Evolutionary conservation across 345 rosid genomes (phyloP).

Genomic region (Ceriops zippeliana): DNA sequence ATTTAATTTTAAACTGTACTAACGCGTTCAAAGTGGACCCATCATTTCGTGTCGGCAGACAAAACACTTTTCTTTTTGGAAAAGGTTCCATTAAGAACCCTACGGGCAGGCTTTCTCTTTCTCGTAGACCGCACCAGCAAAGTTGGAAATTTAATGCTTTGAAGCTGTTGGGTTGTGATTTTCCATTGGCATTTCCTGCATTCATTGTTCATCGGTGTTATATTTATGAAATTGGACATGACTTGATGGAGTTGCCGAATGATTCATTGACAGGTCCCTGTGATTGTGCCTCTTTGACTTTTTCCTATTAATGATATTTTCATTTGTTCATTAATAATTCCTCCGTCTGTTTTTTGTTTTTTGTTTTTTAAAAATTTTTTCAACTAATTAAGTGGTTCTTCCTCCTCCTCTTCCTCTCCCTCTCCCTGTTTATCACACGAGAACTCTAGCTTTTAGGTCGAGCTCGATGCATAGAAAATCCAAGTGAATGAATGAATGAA

Average conservation of each 20-base stretch:
- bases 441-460: neutral
- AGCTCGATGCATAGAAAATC: constrained; percentile 8
- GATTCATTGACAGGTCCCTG: no score
- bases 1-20: no score
- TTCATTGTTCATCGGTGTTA: neutral
- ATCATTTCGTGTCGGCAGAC: neutral
- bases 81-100: neutral
- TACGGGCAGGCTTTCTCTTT: neutral
- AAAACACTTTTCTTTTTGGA: neutral
- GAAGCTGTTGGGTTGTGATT: neutral
- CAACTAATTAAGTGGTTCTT: constrained; percentile 26
- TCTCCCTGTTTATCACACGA: constrained; percentile 33
- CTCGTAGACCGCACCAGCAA: neutral
- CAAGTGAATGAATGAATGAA: constrained; percentile 29
- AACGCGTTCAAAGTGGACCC: no score
- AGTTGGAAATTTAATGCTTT: constrained; percentile 10
- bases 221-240: no score
- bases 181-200: neutral
- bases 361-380: neutral
- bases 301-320: no score
- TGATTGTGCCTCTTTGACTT: no score
- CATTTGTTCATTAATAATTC: no score
- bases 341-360: neutral
- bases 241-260: no score
- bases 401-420: constrained; percentile 5